These are phyloP conservation scores for Globisporangium yorkense DNA, from an alignment of 352 stramenopile species.

Conservation along the genomic window DNA sequence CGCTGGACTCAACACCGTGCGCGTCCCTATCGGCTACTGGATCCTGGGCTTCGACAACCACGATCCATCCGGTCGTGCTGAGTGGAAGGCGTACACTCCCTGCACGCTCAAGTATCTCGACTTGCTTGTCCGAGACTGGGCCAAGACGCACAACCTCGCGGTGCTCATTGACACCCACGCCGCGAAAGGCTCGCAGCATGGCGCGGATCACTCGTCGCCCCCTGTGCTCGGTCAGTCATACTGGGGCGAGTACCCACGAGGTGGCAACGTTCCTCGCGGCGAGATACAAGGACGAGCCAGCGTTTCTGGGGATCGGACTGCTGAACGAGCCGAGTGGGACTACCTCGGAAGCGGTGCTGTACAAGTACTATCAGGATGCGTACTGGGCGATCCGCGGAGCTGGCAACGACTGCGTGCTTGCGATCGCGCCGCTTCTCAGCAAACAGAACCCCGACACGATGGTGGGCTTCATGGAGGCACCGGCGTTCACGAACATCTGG, in stretches of 20 bases:
- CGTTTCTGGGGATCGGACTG: constrained; percentile 72
- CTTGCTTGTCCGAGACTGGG: constrained; percentile 33
- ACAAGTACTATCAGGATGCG: constrained; percentile 65
- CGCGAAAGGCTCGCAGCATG: constrained; percentile 74
- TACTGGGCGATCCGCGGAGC: constrained; percentile 57
- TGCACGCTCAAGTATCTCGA: constrained; percentile 47
- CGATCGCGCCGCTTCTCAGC: constrained; percentile 44
- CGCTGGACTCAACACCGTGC: constrained; percentile 69
- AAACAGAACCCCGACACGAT: constrained; percentile 41
- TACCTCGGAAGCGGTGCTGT: constrained; percentile 36
- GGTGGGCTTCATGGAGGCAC: constrained; percentile 42
- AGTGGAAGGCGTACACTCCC: constrained; percentile 46
- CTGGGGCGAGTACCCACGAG: constrained; percentile 42
- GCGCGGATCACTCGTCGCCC: constrained; percentile 58
- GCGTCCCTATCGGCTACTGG: constrained; percentile 75
- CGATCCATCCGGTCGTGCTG: constrained; percentile 26
- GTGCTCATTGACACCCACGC: constrained; percentile 54
- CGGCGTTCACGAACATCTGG: constrained; percentile 69
- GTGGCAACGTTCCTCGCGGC: constrained; percentile 39
- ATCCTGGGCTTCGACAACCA: constrained; percentile 63
- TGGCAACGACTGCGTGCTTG: constrained; percentile 63
- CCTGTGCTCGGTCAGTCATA: constrained; percentile 30
- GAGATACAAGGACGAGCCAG: constrained; percentile 56
- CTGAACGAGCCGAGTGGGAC: constrained; percentile 64
- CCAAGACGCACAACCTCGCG: constrained; percentile 41